Base-by-base conservation (phyloP, 1,284 basidiomycete species). In the Leccinum pallidistipes region DNA sequence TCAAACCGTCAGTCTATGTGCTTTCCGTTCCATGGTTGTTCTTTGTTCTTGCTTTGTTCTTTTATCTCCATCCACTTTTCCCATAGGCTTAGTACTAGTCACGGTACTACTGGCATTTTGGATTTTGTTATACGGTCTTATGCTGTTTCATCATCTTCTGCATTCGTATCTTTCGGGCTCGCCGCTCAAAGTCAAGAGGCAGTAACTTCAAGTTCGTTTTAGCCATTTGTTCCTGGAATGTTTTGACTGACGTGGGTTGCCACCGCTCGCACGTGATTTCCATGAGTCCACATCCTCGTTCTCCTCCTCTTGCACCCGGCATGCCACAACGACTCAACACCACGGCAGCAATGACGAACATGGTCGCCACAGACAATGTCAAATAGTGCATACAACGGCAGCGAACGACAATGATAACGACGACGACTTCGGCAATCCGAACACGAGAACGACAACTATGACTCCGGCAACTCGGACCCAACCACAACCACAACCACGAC, bases 71-170 rank as follows among this genome's bases (percentile, higher is more conserved):
- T 29, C 34, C 94, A 79, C 81, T 53, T 77, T 79, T 81, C 86
- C 5, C 90, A 92, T 64, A 79, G 81, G 45, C 83, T 83, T 29
- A 29, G 21, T 34, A 34, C 83, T 34, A 34, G 36, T 36, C 36
- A 36, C 36, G 36, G 36, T 36, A 36, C 36, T 14, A 36, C 36
- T 36, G 36, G 36, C 58, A 77, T 96, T 51, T 82, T 91, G 38
- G 90, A 87, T 70, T 79, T 86, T 36, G 93, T 94, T 14, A 95
- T 92, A 1, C 96, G 94, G 92, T 84, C 81, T 57, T 97, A 97
- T 77, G 94, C 94, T 52, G 78, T 93, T 55, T 94, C 90, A 12
- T 96, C 94, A 31, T 88, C 94, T 9, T 94, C 91, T 43, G 89
- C 91, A 18, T 97, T 96, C 82, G 78, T 88, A 62, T 95, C 94